Base-by-base conservation (phyloP, 768 basidiomycete genomes). In the Agaricus sinodeliciosus region DNA sequence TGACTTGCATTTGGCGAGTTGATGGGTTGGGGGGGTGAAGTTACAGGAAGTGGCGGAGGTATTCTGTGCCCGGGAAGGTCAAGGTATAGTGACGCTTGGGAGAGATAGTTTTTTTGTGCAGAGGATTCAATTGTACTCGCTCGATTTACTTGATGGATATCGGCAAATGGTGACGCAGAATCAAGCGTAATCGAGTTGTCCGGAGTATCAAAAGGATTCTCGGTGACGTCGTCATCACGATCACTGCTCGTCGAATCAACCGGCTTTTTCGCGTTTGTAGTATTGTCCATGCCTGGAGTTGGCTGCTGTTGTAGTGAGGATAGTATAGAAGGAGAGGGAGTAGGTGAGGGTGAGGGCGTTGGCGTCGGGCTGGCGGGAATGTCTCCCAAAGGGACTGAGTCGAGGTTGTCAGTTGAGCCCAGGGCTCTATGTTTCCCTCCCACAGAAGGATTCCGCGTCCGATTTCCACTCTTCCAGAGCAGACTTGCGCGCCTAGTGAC, bases 401-500 rank as follows among this genome's bases (percentile, higher is more conserved):
- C 80, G 51, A 79, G 69, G 18, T 74, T 73, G 41, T 81, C 80
- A 56, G 73, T 64, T 11, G 80, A 75, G 60, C 74, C 67, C 39
- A 82, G 67, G 41, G 76, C 70, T 55, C 76, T 63, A 62, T 78
- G 72, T 49, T 65, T 65, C 47, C 73, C 69, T 63, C 61, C 57
- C 49, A 59, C 61, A 19, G 62, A 61, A 15, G 69, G 59, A 49
- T 67, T 48, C 37, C 42, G 70, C 55, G 61, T 65, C 35, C 67
- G 62, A 49, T 68, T 69, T 51, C 71, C 69, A 12, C 67, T 66
- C 3, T 77, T 63, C 77, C 84, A 82, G 3, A 90, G 70, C 19
- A 76, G 67, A 58, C 76, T 79, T 11, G 86, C 82, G 26, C 79
- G 76, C 47, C 76, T 76, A 31, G 81, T 77, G 54, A 87, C 75